A percentile compares a stretch with the other conserved stretches of the same genome.
phyloP scores from a whole-genome alignment of 306 rosid species.

The Prunus dulcis region DNA sequence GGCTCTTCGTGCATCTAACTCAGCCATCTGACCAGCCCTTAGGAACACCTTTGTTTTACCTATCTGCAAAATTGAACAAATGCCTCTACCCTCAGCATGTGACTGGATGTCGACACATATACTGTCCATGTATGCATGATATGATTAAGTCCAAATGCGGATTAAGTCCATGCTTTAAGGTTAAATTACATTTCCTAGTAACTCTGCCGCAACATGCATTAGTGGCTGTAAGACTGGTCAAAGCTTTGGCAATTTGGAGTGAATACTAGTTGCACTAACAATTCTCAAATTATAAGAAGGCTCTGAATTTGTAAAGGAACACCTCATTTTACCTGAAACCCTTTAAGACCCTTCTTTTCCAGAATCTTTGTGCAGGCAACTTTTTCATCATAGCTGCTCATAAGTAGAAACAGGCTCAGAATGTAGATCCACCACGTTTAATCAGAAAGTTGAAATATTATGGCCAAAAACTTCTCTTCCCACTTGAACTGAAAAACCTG shows the following conservation, averaged over 20 bases:
- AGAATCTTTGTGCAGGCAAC: conserved; percentile 65
- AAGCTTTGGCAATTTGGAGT: not conserved
- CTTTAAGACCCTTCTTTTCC: conserved; percentile 81
- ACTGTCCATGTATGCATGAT: conserved; percentile 5
- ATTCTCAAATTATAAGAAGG: not conserved
- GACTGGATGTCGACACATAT: not conserved
- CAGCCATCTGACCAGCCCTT: conserved; percentile 99
- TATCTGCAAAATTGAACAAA: conserved; percentile 55
- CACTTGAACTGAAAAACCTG: conserved; percentile 10
- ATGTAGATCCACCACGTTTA: conserved; percentile 23
- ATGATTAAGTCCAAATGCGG: not conserved
- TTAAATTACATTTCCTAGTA: not conserved
- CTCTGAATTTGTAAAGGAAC: conserved; percentile 14
- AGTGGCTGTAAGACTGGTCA: not conserved
- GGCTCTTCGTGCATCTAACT: conserved; percentile 86
- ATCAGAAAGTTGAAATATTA: conserved; percentile 17
- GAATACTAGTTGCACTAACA: not conserved
- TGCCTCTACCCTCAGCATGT: conserved; percentile 20
- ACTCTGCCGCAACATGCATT: conserved; percentile 4
- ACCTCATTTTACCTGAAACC: conserved; percentile 78
- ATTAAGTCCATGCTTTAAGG: not conserved
- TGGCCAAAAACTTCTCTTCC: conserved; percentile 3
- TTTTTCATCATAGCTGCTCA: conserved; percentile 77
- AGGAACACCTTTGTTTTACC: conserved; percentile 94
- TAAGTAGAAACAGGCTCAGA: conserved; percentile 19